These are phyloP conservation scores for Trypanosoma vivax DNA, from an alignment of 208 protist species.

Conservation along the genomic window DNA sequence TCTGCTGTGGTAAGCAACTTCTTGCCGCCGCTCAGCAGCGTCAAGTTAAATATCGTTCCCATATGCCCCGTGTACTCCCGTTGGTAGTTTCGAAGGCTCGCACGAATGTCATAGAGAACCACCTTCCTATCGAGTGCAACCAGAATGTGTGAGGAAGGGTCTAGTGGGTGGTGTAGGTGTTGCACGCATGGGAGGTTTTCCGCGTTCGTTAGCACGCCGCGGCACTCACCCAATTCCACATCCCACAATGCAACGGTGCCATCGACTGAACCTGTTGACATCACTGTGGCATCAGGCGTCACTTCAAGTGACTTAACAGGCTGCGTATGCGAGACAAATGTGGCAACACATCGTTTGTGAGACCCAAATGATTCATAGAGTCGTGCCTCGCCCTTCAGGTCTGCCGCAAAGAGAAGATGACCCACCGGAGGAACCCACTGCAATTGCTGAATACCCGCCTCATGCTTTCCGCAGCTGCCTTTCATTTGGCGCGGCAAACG, in stretches of 20 bases:
- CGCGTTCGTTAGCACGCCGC: slow-evolving; percentile 60
- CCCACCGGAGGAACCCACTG: slow-evolving; percentile 89
- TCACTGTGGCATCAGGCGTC: slow-evolving; percentile 69
- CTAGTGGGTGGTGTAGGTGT: slow-evolving; percentile 69
- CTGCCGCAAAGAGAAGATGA: slow-evolving; percentile 92
- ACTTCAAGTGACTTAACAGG: slow-evolving; percentile 91
- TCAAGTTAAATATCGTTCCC: slow-evolving; percentile 93
- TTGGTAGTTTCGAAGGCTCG: slow-evolving; percentile 39
- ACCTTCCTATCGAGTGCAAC: slow-evolving; percentile 61
- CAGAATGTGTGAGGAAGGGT: slow-evolving; percentile 43
- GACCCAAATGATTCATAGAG: slow-evolving; percentile 86
- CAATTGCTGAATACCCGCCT: slow-evolving; percentile 85
- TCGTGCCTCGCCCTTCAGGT: slow-evolving; percentile 80
- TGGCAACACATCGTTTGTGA: slow-evolving; percentile 76
- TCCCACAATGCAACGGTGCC: slow-evolving; percentile 91
- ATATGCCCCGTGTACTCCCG: slow-evolving; percentile 96
- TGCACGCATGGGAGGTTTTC: slow-evolving; percentile 53
- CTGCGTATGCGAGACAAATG: slow-evolving; percentile 86
- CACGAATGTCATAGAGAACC: slow-evolving; percentile 85
- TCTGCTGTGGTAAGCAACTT: slow-evolving; percentile 93
- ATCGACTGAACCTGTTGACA: slow-evolving; percentile 91
- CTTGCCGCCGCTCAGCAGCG: slow-evolving; percentile 87
- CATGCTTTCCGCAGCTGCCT: slow-evolving; percentile 43
- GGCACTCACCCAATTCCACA: slow-evolving; percentile 81
- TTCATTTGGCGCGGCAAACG: slow-evolving; percentile 38